Evolutionary conservation across 805 yeast species (phyloP).

Genomic region (Barnettozyma sp.): DNA sequence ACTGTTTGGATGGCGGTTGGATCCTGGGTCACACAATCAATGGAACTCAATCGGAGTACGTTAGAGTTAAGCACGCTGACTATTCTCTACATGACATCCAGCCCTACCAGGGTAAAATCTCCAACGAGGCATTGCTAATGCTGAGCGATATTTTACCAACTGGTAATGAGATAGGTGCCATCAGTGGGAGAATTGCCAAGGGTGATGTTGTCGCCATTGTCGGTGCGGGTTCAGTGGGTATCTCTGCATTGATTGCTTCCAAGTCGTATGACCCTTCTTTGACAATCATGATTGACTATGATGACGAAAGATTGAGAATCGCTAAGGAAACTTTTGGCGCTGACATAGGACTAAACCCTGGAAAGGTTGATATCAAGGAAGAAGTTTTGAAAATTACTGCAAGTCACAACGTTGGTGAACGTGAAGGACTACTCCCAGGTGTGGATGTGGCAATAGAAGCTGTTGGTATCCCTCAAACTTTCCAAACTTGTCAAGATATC

Average conservation of each 20-base stretch:
- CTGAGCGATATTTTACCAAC: slow-evolving; percentile 61
- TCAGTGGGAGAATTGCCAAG: slow-evolving; percentile 43
- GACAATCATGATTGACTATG: slow-evolving; percentile 52
- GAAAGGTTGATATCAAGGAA: slow-evolving; percentile 35
- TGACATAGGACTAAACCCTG: slow-evolving; percentile 47
- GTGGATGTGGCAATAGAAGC: slow-evolving; percentile 61
- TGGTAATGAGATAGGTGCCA: slow-evolving; percentile 60
- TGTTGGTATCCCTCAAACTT: slow-evolving; percentile 59
- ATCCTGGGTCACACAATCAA: slow-evolving; percentile 49
- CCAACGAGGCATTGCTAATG: slow-evolving; percentile 50
- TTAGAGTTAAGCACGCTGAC: slow-evolving; percentile 46
- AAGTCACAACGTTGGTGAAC: slow-evolving; percentile 17
- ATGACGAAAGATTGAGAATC: slow-evolving; percentile 50
- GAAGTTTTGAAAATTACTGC: slow-evolving; percentile 30
- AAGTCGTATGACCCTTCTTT: slow-evolving; percentile 47
- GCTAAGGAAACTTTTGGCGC: slow-evolving; percentile 56
- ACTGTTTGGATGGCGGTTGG: slow-evolving; percentile 53
- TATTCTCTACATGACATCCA: slow-evolving; percentile 28
- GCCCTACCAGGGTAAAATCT: slow-evolving; percentile 29
- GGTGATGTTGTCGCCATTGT: slow-evolving; percentile 58
- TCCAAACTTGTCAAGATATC: slow-evolving; percentile 49
- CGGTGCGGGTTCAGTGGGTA: slow-evolving; percentile 65
- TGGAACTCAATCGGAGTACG: slow-evolving; percentile 62
- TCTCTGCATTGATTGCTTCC: slow-evolving; percentile 53
- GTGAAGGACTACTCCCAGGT: slow-evolving; percentile 33